phyloP scores from a whole-genome alignment of 768 basidiomycete species.

The Termitomyces sp. region DNA sequence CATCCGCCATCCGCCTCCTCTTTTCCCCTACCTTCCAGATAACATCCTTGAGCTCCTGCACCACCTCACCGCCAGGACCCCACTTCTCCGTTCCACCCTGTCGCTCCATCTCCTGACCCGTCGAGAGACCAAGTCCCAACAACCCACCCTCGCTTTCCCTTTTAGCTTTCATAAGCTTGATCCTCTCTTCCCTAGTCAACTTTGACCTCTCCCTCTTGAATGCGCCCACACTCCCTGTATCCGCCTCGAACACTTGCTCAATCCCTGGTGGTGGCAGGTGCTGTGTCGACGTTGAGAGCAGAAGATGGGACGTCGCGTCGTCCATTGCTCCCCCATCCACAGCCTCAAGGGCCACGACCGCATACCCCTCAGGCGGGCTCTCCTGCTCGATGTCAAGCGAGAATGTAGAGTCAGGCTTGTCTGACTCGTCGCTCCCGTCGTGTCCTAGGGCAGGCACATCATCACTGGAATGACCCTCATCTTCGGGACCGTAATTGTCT shows the following conservation, averaged over 20 bases:
- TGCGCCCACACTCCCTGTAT: slow-evolving; percentile 34
- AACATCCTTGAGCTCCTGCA: slow-evolving; percentile 81
- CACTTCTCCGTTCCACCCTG: slow-evolving; percentile 38
- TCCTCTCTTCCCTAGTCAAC: slow-evolving; percentile 72
- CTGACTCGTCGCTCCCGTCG: slow-evolving; percentile 51
- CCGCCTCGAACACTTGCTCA: slow-evolving; percentile 83
- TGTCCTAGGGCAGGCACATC: slow-evolving; percentile 50
- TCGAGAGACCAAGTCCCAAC: slow-evolving; percentile 19
- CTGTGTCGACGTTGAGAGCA: slow-evolving; percentile 43
- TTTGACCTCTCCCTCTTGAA: slow-evolving; percentile 59
- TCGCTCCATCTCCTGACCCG: slow-evolving; percentile 12
- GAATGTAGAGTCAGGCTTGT: slow-evolving; percentile 40
- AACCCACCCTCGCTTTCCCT: slow-evolving; percentile 38
- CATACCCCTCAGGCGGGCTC: slow-evolving; percentile 8
- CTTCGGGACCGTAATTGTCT: slow-evolving; percentile 28
- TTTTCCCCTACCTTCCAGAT: slow-evolving; percentile 82
- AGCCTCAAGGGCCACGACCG: slow-evolving; percentile 23
- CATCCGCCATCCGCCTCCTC: slow-evolving; percentile 44
- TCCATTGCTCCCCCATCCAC: slow-evolving; percentile 31
- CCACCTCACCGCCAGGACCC: slow-evolving; percentile 77
- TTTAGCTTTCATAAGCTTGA: slow-evolving; percentile 49
- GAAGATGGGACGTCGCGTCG: slow-evolving; percentile 53
- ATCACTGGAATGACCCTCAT: slow-evolving; percentile 35
- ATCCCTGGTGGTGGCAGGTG: slow-evolving; percentile 62
- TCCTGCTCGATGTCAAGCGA: slow-evolving; percentile 26